Base-by-base conservation (phyloP, 2,329 filamentous ascomycete genomes). In the Thielaviopsis musarum region DNA sequence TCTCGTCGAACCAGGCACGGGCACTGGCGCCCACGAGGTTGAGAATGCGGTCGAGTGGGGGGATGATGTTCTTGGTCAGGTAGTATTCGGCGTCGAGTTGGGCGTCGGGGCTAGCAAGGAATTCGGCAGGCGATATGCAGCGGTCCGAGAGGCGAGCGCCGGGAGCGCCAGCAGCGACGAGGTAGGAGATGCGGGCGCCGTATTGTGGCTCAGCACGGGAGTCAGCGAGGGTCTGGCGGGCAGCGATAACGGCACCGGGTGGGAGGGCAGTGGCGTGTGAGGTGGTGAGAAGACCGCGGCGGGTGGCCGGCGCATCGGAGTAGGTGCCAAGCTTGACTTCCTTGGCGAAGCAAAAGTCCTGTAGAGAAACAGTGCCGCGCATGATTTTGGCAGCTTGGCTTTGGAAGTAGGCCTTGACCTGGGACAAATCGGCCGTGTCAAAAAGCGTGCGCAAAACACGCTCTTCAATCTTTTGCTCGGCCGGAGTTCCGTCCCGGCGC, bases 401-500 rank as follows among this genome's bases (percentile, higher is more conserved):
- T 68, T 95, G 89, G 68, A 98, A 96, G 70, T 95, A 97, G 0
- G 71, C 71, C 70, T 97, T 98, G 38, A 97, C 85, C 67, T 88
- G 81, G 66, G 86, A 93, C 17, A 98, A 77, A 70, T 98, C 91
- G 19, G 86, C 81, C 0, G 91, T 95, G 56, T 90, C 84, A 67
- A 98, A 98, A 1, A 98, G 78, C 2, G 95, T 79, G 67, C 88
- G 91, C 41, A 98, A 76, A 0, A 88, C 87, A 66, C 88, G 93
- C 69, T 97, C 93, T 70, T 96, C 89, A 54, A 98, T 94, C 74
- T 93, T 96, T 69, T 97, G 91, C 71, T 95, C 89, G 0, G 91
- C 91, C 0, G 91, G 91, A 0, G 91, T 97, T 48, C 93, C 93
- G 69, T 98, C 93, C 55, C 93, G 82, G 1, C 94, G 84, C 7